Evolutionary conservation across 257 asterid species (phyloP), one percentile per base, ranked within the genome.

Genomic region (Nicotiana paniculata): DNA sequence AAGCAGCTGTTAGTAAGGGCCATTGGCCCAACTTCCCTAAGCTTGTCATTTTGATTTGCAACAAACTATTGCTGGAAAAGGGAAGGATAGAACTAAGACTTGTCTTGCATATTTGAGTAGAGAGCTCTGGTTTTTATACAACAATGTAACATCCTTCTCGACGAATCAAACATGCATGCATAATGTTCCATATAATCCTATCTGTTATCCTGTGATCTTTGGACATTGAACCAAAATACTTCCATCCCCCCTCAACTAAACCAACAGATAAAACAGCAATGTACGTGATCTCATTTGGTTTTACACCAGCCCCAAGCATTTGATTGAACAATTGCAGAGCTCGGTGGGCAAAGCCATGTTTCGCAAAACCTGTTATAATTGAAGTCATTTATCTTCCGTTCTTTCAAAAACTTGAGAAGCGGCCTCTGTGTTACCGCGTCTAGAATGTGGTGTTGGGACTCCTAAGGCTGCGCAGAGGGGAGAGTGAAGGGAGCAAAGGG

Each of bases 201-300:
- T 95, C 97, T 77, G 80, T 87, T 78, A 92, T 88, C n/a, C 95
- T 88, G 9, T 91, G 95, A 35, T 91, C 87, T 61, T 62, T 84
- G 66, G 77, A 81, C 98, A 94, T 96, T 6, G 89, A 84, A 18
- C 86, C 63, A 39, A 93, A 96, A 85, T 94, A 89, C 30, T 85
- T 85, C 97, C 95, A 89, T 77, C 96, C 98, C 64, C 89, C 93
- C 0, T 92, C 89, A 17, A 89, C 83, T 74, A 93, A 81, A 10
- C 98, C 98, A 3, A 92, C 95, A 83, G 97, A 96, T 64, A 96
- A 85, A 81, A 96, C 97, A 1, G 96, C 93, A 12, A 93, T 72
- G 63, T 90, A 96, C 24, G 99, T 96, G 55, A 96, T 95, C 88
- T 94, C 99, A 18, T 96, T 96, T 0, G 99, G 99, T 85, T 89